These are phyloP conservation scores for Pseudocercospora crystallina DNA, from an alignment of 2,329 filamentous ascomycete species.

Conservation along the genomic window DNA sequence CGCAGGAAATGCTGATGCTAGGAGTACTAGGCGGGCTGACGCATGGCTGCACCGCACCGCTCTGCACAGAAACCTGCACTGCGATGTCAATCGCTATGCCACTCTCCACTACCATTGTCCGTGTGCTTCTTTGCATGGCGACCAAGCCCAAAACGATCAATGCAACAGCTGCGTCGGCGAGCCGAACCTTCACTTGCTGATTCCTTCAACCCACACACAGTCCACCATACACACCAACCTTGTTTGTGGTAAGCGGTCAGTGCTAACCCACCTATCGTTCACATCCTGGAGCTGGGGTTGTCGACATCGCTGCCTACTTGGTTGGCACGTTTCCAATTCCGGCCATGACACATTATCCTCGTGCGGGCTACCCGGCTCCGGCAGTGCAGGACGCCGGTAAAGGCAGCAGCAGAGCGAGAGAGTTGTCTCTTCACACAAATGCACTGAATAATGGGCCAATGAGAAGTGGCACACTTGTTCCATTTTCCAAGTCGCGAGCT, in stretches of 20 bases:
- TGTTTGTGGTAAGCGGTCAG: slow-evolving; percentile 9
- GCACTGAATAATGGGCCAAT: neutral
- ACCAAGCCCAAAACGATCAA: slow-evolving; percentile 20
- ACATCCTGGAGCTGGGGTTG: slow-evolving; percentile 6
- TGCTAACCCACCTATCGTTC: slow-evolving; percentile 9
- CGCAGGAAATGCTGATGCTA: slow-evolving; percentile 18
- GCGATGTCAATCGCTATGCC: slow-evolving; percentile 13
- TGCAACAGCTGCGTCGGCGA: slow-evolving; percentile 19
- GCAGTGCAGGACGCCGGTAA: slow-evolving; percentile 2
- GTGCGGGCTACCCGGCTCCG: slow-evolving; percentile 7
- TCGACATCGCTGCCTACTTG: slow-evolving; percentile 6
- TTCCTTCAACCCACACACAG: neutral
- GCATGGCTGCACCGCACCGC: slow-evolving; percentile 14
- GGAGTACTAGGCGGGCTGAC: slow-evolving; percentile 16
- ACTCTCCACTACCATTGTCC: slow-evolving; percentile 1
- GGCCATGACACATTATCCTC: slow-evolving; percentile 14
- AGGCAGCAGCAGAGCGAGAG: neutral
- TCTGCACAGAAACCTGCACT: slow-evolving; percentile 19
- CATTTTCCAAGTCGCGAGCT: neutral
- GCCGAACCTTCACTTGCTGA: slow-evolving; percentile 17
- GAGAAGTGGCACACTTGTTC: too few relatives aligned
- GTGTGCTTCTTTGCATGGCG: slow-evolving; percentile 11
- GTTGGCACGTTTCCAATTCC: slow-evolving; percentile 9
- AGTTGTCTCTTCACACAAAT: neutral
- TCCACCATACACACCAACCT: neutral